Evolutionary conservation across 257 asterid species (phyloP), one percentile per base, ranked within the genome.

Genomic region (Salvia splendens): DNA sequence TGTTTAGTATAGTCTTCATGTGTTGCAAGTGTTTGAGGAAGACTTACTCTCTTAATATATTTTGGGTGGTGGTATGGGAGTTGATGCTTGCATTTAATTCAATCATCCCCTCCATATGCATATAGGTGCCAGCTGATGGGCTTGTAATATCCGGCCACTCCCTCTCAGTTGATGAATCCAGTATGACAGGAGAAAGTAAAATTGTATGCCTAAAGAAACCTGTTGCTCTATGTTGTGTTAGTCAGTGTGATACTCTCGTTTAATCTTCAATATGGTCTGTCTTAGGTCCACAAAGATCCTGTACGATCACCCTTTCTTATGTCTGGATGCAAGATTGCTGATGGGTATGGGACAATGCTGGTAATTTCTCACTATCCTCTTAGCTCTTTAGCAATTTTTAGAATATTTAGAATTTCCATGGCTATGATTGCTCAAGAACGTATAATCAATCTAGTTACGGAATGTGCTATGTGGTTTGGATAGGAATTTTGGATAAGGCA

Each of bases 181-280:
- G 97, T 76, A 93, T 93, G 96, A 90, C 99, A 0, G 97, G 99
- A 69, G 96, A 93, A 81, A 90, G 97, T 79, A 93, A 88, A 80
- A 88, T 90, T 47, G 99, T 93, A 81, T 43, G 97, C 45, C 77
- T 49, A 52, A 8, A 47, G 33, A 54, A 46, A 24, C 40, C 54
- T 6, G 41, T 43, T 56, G 36, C 38, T 68, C 53, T 77, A 47
- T 68, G 63, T 60, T 62, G 12, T 50, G 9, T 11, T 48, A 36
- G 63, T 49, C 65, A 42, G 30, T 0, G 46, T 66, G 6, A 68
- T 45, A 71, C 2, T 1, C 30, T 24, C 30, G 30, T 72, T 56
- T 12, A 62, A 49, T 71, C 20, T 63, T 10, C 47, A 63, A 66
- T 56, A 33, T 76, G 47, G 24, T 64, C 54, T 53, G 54, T 55